A percentile compares a stretch with the other conserved stretches of the same genome.
Conservation (phyloP, 768 basidiomycete species). For the Pleurotus eryngii region DNA sequence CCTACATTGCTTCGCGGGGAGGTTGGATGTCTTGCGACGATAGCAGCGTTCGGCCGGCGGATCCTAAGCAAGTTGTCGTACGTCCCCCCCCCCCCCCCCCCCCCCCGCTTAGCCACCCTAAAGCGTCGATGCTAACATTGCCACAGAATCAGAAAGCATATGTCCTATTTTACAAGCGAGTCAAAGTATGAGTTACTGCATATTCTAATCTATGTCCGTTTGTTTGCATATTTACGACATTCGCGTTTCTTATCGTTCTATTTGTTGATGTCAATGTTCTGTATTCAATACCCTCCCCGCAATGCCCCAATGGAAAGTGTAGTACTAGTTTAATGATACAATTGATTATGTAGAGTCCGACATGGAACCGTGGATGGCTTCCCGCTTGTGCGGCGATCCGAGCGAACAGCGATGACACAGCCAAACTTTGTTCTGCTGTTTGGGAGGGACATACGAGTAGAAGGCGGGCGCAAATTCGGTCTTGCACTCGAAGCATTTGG, state of each 20-base stretch:
- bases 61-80: constrained; percentile 82
- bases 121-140: background rate
- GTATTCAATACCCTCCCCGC: constrained; percentile 8
- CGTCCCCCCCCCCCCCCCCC: constrained; percentile 20
- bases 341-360: background rate
- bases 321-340: constrained; percentile 5
- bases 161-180: constrained; percentile 78
- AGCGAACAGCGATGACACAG: constrained; percentile 2
- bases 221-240: constrained; percentile 7
- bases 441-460: constrained; percentile 37
- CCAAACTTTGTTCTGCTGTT: constrained; percentile 6
- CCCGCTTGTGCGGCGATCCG: too few species aligned
- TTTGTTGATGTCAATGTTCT: constrained; percentile 1
- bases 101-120: too few species aligned
- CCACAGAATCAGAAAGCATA: constrained; percentile 61
- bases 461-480: constrained; percentile 78
- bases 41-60: constrained; percentile 73
- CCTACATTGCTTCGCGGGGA: constrained; percentile 81
- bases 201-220: constrained; percentile 24
- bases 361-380: too few species aligned
- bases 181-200: constrained; percentile 39
- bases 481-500: constrained; percentile 57
- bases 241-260: background rate
- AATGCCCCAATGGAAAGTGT: constrained; percentile 9
- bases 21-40: constrained; percentile 96